Percentiles rank a stretch among this genome's conserved stretches.
Conservation (phyloP, 2,329 filamentous ascomycete species). For the Phoma sp. region DNA sequence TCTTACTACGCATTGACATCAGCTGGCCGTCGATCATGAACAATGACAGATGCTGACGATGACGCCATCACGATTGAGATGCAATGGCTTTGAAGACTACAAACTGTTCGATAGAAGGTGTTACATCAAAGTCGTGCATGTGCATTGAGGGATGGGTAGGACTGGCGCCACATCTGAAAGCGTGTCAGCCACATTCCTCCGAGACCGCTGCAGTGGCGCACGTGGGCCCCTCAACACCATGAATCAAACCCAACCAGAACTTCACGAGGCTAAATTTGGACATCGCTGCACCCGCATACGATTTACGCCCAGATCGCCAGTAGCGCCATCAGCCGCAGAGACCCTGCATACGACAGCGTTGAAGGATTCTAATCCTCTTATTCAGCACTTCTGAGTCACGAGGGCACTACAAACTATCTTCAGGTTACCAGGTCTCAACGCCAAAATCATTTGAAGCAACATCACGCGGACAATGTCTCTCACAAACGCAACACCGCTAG, state of each 20-base stretch:
- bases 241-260: slow-evolving; percentile 18
- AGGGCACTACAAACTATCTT: slow-evolving; percentile 18
- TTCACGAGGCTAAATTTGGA: slow-evolving; percentile 32
- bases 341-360: slow-evolving; percentile 27
- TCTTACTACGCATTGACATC: slow-evolving; percentile 11
- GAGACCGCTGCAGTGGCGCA: not conserved
- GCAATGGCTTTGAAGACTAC: not conserved
- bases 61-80: slow-evolving; percentile 7
- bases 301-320: slow-evolving; percentile 17
- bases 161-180: slow-evolving; percentile 1
- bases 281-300: slow-evolving; percentile 15
- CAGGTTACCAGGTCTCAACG: slow-evolving; percentile 25
- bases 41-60: slow-evolving; percentile 2
- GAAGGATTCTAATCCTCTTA: slow-evolving; percentile 17
- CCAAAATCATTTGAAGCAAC: slow-evolving; percentile 21
- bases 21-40: slow-evolving; percentile 17
- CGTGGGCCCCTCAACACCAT: slow-evolving; percentile 32
- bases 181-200: slow-evolving; percentile 1
- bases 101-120: not conserved
- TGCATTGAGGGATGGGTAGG: not conserved
- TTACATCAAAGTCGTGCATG: not conserved
- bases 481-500: slow-evolving; percentile 79
- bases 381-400: slow-evolving; percentile 35
- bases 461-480: slow-evolving; percentile 68
- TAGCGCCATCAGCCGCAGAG: slow-evolving; percentile 22